phyloP scores from a whole-genome alignment of 2,329 filamentous ascomycete genomes.

The Sporothrix sp. region DNA sequence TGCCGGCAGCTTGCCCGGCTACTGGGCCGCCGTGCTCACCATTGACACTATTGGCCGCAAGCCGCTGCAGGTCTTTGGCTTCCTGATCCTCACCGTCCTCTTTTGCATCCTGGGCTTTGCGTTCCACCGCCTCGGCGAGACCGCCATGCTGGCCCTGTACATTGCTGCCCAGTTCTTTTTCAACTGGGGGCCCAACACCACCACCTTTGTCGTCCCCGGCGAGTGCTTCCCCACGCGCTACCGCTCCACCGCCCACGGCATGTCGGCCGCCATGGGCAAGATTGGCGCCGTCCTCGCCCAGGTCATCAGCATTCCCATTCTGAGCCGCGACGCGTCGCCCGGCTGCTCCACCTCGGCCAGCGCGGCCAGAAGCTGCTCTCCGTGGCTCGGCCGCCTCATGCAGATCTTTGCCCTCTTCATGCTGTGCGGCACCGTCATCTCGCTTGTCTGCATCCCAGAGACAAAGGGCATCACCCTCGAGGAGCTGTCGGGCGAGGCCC shows the following conservation, averaged over 20 bases:
- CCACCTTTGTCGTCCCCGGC: slow-evolving; percentile 54
- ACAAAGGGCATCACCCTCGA: slow-evolving; percentile 67
- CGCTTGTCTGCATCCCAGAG: slow-evolving; percentile 61
- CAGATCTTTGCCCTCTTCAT: slow-evolving; percentile 74
- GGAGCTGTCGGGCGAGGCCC: slow-evolving; percentile 56
- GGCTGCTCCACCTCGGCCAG: slow-evolving; percentile 34
- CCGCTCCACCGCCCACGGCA: slow-evolving; percentile 51
- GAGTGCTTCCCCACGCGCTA: slow-evolving; percentile 58
- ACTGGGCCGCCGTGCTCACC: slow-evolving; percentile 65
- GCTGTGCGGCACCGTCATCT: slow-evolving; percentile 59
- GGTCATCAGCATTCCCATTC: slow-evolving; percentile 52
- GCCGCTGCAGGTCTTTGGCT: slow-evolving; percentile 59
- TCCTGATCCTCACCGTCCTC: slow-evolving; percentile 49
- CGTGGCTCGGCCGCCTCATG: slow-evolving; percentile 63
- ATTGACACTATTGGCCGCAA: slow-evolving; percentile 71
- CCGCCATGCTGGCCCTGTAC: slow-evolving; percentile 49
- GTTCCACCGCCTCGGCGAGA: slow-evolving; percentile 38
- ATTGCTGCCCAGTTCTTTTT: slow-evolving; percentile 57
- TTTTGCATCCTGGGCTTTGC: slow-evolving; percentile 55
- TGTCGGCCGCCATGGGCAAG: slow-evolving; percentile 58
- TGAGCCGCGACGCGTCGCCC: slow-evolving; percentile 44
- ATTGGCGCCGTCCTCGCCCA: slow-evolving; percentile 59
- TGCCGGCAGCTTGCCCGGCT: slow-evolving; percentile 69
- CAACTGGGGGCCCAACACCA: slow-evolving; percentile 57
- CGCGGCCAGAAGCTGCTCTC: slow-evolving; percentile 35